Base-by-base conservation (phyloP, 2,329 filamentous ascomycete genomes). In the Trichoderma atroviride region DNA sequence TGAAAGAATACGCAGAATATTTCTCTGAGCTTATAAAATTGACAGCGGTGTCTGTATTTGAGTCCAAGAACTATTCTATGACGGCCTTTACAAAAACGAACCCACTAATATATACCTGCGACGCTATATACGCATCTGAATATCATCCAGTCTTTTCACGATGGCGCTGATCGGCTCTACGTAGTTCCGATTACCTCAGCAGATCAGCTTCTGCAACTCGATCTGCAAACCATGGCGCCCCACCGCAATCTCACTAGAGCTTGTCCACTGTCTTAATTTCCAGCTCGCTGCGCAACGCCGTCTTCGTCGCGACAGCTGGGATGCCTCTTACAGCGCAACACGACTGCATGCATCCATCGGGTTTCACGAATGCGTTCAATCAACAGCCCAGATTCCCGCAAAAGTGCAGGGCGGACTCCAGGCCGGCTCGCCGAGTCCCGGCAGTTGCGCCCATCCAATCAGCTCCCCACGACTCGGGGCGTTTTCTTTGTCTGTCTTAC, bases 161-260 rank as follows among this genome's bases (percentile, higher is more conserved):
- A 55, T 40, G 10, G 61, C 24, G 59, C 59, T 22, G 40, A 59
- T 56, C 63, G 63, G 63, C 63, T 29, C 53, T 67, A 67, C 63
- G 24, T 67, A 67, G 35, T 67, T 67, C 63, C 63, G 63, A 56
- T 24, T 24, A 16, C 50, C 19, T 35, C 24, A 22, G 29, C n/a
- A 67, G 63, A 67, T 67, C 63, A 67, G 29, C 55, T 67, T 67
- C 55, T 56, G 55, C 55, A 47, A 22, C 63, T 58, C 63, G 61
- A 64, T 64, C 50, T 56, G 29, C 61, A 50, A 58, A 58, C 55
- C 63, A 58, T 37, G 29, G 22, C 40, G 63, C 63, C 55, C 63
- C 63, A 67, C 63, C 55, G 63, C 63, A 67, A 67, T 67, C 63
- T 67, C 63, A 35, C 63, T 37, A 29, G 16, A 33, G 33, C 47